Percentiles rank a stretch among this genome's conserved stretches.
Evolutionary conservation across 192 early-diverging fungal species (phyloP).

Genomic region (Linnemannia zychae): DNA sequence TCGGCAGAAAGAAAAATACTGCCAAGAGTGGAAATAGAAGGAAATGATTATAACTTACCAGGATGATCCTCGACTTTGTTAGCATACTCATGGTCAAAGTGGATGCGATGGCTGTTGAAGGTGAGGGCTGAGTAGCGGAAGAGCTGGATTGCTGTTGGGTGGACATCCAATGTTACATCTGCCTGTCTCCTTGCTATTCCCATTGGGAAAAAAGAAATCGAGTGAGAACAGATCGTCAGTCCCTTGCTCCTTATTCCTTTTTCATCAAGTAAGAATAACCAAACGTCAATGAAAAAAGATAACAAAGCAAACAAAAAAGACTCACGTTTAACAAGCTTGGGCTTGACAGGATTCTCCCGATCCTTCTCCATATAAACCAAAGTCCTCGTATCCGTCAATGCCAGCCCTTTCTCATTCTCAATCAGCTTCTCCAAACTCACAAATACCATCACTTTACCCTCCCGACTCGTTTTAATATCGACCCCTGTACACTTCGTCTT

Average conservation of each 20-base stretch:
- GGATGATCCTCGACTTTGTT: slow-evolving; percentile 76
- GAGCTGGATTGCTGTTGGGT: slow-evolving; percentile 77
- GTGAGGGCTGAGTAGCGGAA: slow-evolving; percentile 93
- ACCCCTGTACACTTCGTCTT: slow-evolving; percentile 67
- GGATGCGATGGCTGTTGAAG: slow-evolving; percentile 92
- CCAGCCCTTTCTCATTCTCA: slow-evolving; percentile 69
- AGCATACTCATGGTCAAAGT: slow-evolving; percentile 85
- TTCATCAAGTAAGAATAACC: not conserved
- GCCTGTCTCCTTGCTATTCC: slow-evolving; percentile 61
- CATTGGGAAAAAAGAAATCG: not conserved
- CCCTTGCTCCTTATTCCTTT: not conserved
- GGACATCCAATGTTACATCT: slow-evolving; percentile 70
- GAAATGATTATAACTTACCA: slow-evolving; percentile 48
- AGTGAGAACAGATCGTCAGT: slow-evolving; percentile 1
- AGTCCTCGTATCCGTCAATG: slow-evolving; percentile 74
- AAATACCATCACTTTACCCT: slow-evolving; percentile 72
- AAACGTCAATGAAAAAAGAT: not conserved
- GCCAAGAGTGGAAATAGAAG: not conserved
- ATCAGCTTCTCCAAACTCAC: slow-evolving; percentile 77
- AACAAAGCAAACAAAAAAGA: not conserved
- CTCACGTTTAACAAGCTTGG: slow-evolving; percentile 56
- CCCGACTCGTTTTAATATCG: slow-evolving; percentile 64
- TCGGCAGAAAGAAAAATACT: not conserved
- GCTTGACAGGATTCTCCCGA: slow-evolving; percentile 1
- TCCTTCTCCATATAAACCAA: slow-evolving; percentile 74